phyloP scores from a whole-genome alignment of 352 stramenopile species.

The Pythium dissotocum region DNA sequence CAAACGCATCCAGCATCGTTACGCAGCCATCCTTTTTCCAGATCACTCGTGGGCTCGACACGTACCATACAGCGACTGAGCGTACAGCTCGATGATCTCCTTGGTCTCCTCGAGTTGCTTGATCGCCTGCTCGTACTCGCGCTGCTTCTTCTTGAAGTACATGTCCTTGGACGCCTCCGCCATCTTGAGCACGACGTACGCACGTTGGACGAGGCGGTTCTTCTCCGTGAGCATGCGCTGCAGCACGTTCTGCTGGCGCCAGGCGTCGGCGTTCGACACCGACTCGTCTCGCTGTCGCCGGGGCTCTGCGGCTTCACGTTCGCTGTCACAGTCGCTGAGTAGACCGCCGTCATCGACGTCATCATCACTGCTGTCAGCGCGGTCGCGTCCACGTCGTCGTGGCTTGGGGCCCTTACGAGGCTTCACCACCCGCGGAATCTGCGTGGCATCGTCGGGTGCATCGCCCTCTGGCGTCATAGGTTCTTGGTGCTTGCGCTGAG shows the following conservation, averaged over 20 bases:
- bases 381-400: background rate
- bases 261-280: background rate
- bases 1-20: background rate
- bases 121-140: constrained; percentile 41
- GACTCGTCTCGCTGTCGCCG: background rate
- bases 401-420: background rate
- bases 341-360: constrained; percentile 1
- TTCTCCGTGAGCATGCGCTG: constrained; percentile 35
- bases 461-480: background rate
- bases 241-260: constrained; percentile 13
- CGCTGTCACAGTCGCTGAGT: constrained; percentile 8
- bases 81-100: constrained; percentile 43
- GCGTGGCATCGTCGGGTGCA: background rate
- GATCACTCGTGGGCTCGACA: background rate
- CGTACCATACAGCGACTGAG: constrained; percentile 53
- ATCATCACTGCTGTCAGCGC: constrained; percentile 4
- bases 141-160: constrained; percentile 49
- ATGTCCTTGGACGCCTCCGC: constrained; percentile 52
- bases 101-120: constrained; percentile 45
- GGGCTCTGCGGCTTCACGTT: background rate
- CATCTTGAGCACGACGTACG: constrained; percentile 51
- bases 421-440: background rate
- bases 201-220: constrained; percentile 68
- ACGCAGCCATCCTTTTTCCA: no score
- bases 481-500: constrained; percentile 5